A percentile compares a stretch with the other conserved stretches of the same genome.
Conservation (phyloP, 139 green algal genomes). For the Closterium sp. region DNA sequence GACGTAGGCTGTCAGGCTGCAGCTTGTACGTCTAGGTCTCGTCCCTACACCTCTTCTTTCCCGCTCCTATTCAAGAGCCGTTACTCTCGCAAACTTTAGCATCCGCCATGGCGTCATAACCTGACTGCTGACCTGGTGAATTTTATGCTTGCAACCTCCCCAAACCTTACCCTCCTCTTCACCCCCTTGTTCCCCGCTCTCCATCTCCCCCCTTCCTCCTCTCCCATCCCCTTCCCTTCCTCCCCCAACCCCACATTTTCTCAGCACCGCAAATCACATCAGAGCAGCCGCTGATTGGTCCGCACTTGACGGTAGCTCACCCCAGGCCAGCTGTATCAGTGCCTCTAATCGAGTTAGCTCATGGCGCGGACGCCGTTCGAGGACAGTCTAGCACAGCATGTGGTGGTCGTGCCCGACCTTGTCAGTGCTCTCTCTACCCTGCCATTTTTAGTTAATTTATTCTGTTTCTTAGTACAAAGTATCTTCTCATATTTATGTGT, state of each 20-base stretch:
- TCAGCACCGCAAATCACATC: background rate
- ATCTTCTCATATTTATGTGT: no score
- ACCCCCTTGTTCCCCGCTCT: no score
- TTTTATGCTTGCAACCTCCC: background rate
- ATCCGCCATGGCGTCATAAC: background rate
- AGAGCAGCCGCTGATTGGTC: background rate
- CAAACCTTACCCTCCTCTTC: no score
- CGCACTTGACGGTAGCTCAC: background rate
- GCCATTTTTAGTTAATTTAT: background rate
- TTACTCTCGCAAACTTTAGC: background rate
- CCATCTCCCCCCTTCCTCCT: no score
- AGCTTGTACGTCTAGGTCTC: background rate
- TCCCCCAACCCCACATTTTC: background rate
- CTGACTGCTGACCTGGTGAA: background rate
- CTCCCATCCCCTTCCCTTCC: background rate
- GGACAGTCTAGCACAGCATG: background rate
- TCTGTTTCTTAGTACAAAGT: no score
- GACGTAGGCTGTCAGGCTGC: background rate
- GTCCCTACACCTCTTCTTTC: no score
- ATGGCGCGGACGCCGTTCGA: background rate
- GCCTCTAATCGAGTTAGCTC: background rate
- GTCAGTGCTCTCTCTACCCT: background rate
- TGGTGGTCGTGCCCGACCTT: background rate
- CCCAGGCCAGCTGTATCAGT: background rate
- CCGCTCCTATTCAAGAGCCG: no score